A percentile compares a stretch with the other conserved stretches of the same genome.
phyloP scores from a whole-genome alignment of 2,329 filamentous ascomycete genomes.

The Penicillium sp. region DNA sequence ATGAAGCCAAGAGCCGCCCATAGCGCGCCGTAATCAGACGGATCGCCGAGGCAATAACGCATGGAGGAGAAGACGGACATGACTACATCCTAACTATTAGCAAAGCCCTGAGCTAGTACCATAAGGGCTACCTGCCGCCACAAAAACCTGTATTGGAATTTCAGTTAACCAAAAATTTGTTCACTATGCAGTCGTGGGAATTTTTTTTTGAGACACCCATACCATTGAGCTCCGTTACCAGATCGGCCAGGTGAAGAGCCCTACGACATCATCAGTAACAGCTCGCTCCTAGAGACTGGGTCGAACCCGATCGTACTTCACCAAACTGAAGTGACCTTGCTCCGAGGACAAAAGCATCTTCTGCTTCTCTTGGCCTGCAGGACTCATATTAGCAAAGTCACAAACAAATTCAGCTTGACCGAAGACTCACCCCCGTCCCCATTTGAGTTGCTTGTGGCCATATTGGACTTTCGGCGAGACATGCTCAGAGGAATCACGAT shows the following conservation, averaged over 20 bases:
- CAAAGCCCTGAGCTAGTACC: conserved; percentile 3
- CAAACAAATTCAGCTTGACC: conserved; percentile 5
- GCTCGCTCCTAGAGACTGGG: not conserved
- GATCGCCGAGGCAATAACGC: conserved; percentile 77
- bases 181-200: too few relatives aligned
- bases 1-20: conserved; percentile 82
- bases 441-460: conserved; percentile 28
- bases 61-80: conserved; percentile 95
- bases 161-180: conserved; percentile 11
- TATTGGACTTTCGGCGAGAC: conserved; percentile 36
- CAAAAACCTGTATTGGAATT: conserved; percentile 38
- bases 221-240: conserved; percentile 48
- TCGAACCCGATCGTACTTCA: conserved; percentile 31
- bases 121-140: conserved; percentile 36
- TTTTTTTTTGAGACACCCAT: conserved; percentile 9
- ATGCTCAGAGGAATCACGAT: conserved; percentile 24
- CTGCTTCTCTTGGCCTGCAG: conserved; percentile 44
- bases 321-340: conserved; percentile 46
- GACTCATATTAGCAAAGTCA: conserved; percentile 9
- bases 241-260: conserved; percentile 46
- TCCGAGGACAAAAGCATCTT: conserved; percentile 45
- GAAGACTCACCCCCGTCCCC: conserved; percentile 30
- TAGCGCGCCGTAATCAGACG: conserved; percentile 60
- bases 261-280: conserved; percentile 21
- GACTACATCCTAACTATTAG: conserved; percentile 44